Evolutionary conservation across 495 filamentous ascomycete species (phyloP), one percentile per base, ranked within the genome.

Genomic region (Sordaria brevicollis): DNA sequence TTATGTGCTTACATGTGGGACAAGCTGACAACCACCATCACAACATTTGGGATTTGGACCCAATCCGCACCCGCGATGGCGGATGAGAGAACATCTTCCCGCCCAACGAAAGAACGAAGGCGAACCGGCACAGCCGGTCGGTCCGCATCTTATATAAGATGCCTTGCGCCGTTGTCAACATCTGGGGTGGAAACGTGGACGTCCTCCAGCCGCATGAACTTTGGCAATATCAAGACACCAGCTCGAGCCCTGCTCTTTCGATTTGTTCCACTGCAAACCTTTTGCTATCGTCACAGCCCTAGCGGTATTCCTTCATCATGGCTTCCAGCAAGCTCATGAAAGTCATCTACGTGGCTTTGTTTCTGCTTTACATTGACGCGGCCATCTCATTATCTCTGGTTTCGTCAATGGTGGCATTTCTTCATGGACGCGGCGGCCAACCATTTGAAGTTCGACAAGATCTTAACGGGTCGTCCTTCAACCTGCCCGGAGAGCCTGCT

Each of bases 351-450:
- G 67, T 73, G 69, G 75, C 80, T 43, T 62, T 83, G 41, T 74
- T 75, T 37, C 65, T 83, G 17, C 76, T 84, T 35, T 76, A 77
- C 72, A 74, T 83, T 35, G 82, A 85, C 66, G 79, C 76, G 3
- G 76, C 80, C 71, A 80, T 86, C 72, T 80, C 82, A 68, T 57
- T 85, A 35, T 74, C 76, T 17, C 77, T 87, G 41, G 80, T 86
- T 66, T 84, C 80, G 41, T 80, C 76, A 72, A 86, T 83, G 80
- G 82, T 85, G 34, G 75, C 76, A 8, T 87, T 83, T 74, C 70
- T 86, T 3, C 81, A 85, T 71, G 68, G 71, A 33, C 76, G 70
- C 25, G 79, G 79, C 43, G 72, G 75, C 25, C 79, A 83, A 10
- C 74, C 78, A 2, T 81, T 81, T 33, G 74, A 71, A 3, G 72